A percentile compares a stretch with the other conserved stretches of the same genome.
Evolutionary conservation across 1,284 basidiomycete genomes (phyloP).

Genomic region (Irpex sp.): DNA sequence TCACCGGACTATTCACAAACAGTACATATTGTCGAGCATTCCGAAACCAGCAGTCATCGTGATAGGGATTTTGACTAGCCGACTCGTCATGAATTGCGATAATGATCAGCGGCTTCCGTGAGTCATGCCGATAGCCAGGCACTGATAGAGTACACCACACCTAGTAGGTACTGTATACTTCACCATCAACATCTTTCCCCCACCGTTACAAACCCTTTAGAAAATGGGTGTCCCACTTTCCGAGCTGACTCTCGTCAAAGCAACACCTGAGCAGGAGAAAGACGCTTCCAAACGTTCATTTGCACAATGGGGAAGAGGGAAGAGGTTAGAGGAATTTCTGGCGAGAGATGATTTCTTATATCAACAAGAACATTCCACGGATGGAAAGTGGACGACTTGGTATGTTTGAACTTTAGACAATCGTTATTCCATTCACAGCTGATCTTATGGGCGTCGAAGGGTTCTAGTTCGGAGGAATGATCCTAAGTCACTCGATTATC

Average conservation of each 20-base stretch:
- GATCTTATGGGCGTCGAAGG: constrained; percentile 23
- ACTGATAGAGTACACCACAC: too few relatives aligned
- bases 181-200: too few relatives aligned
- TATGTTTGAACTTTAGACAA: constrained; percentile 9
- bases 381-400: constrained; percentile 36
- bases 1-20: too few relatives aligned
- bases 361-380: constrained; percentile 28
- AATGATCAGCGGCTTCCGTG: not conserved
- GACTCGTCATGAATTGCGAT: not conserved
- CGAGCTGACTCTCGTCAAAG: constrained; percentile 21
- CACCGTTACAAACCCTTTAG: too few relatives aligned
- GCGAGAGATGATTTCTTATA: constrained; percentile 29
- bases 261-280: constrained; percentile 27
- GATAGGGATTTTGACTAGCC: too few relatives aligned
- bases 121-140: not conserved
- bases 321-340: constrained; percentile 32
- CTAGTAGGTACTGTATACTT: too few relatives aligned
- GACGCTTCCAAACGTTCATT: constrained; percentile 30
- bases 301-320: constrained; percentile 29
- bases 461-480: constrained; percentile 36
- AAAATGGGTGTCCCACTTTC: not conserved
- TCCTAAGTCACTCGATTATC: constrained; percentile 34
- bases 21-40: too few relatives aligned
- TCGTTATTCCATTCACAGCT: not conserved
- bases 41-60: too few relatives aligned